Evolutionary conservation across 2,329 filamentous ascomycete genomes (phyloP).

Genomic region (Helicocarpus griseus): DNA sequence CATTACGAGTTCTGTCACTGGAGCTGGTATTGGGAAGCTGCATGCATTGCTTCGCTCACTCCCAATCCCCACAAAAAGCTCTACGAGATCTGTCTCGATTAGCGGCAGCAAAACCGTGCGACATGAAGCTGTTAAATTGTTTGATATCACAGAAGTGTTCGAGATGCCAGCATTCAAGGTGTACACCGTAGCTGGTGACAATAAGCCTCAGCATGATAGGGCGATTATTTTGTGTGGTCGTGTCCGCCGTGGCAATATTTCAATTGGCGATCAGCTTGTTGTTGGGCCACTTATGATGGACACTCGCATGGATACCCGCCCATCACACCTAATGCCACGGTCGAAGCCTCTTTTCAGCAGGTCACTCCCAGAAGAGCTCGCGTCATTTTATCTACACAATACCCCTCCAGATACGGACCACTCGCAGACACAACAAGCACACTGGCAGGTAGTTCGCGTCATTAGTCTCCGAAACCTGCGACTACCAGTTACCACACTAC

Average conservation of each 20-base stretch:
- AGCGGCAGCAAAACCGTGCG: conserved; percentile 10
- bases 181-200: conserved; percentile 30
- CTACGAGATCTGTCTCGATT: conserved; percentile 14
- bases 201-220: conserved; percentile 36
- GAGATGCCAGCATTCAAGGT: conserved; percentile 58
- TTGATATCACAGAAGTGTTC: conserved; percentile 88
- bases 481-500: conserved; percentile 66
- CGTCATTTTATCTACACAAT: conserved; percentile 22
- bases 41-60: conserved; percentile 73
- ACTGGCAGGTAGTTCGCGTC: conserved; percentile 74
- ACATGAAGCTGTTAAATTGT: conserved; percentile 55
- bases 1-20: conserved; percentile 77
- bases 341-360: conserved; percentile 20
- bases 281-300: conserved; percentile 61
- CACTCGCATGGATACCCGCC: conserved; percentile 31
- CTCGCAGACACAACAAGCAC: conserved; percentile 48
- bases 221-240: conserved; percentile 77
- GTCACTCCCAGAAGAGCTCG: conserved; percentile 25
- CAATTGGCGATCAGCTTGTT: conserved; percentile 66
- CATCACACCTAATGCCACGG: conserved; percentile 14
- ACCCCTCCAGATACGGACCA: conserved; percentile 32
- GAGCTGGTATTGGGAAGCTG: conserved; percentile 67
- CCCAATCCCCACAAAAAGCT: conserved; percentile 53
- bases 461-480: conserved; percentile 82
- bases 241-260: conserved; percentile 66